phyloP scores from a whole-genome alignment of 2,329 filamentous ascomycete genomes.

The Calonectria ilicicola region DNA sequence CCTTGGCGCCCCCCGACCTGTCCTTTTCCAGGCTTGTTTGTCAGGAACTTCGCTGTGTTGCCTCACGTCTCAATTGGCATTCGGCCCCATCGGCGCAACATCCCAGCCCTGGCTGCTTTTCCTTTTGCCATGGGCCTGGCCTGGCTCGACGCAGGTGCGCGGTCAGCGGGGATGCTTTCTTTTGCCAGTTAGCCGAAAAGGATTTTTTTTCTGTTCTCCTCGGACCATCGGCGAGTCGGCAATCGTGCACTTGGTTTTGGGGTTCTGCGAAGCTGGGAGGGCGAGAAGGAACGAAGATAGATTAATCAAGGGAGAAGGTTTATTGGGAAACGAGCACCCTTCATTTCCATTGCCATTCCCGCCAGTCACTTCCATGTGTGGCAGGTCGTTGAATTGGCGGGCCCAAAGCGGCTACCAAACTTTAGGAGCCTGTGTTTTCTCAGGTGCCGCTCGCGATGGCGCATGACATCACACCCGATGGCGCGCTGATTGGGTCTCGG shows the following conservation, averaged over 20 bases:
- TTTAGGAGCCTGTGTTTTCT: constrained; percentile 8
- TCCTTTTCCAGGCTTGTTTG: background rate
- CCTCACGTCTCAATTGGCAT: background rate
- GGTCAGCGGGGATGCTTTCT: constrained; percentile 1
- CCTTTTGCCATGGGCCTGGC: background rate
- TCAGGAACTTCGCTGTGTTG: background rate
- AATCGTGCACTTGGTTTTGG: background rate
- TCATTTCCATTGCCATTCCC: constrained; percentile 21
- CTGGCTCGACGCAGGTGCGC: background rate
- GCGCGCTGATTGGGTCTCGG: constrained; percentile 21
- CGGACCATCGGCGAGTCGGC: constrained; percentile 1
- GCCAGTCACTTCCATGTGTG: constrained; percentile 8
- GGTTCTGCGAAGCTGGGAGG: constrained; percentile 1
- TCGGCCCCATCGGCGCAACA: background rate
- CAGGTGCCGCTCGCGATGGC: constrained; percentile 15
- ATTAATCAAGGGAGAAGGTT: constrained; percentile 8
- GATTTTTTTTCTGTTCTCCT: background rate
- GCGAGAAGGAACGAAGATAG: constrained; percentile 1
- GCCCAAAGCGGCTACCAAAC: constrained; percentile 22
- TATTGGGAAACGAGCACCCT: constrained; percentile 12
- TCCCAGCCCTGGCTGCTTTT: background rate
- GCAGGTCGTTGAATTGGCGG: constrained; percentile 20
- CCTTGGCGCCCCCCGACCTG: constrained; percentile 18
- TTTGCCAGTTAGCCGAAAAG: background rate
- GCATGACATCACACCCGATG: constrained; percentile 26